Evolutionary conservation across 768 basidiomycete genomes (phyloP).

Genomic region (Mycena belliarum): DNA sequence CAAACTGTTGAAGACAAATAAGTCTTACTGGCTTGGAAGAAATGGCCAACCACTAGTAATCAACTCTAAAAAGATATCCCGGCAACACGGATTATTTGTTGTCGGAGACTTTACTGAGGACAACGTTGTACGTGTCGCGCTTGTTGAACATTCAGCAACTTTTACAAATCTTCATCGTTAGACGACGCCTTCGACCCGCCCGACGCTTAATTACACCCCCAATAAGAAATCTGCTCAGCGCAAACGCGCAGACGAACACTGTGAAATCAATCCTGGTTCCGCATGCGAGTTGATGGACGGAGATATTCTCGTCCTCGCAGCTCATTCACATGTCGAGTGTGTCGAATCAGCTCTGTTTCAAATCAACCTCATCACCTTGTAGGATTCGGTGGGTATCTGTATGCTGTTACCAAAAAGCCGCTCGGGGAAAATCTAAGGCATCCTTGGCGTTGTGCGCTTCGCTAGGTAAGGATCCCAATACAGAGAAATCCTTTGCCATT

Average conservation of each 20-base stretch:
- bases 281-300: slow-evolving; percentile 51
- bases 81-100: slow-evolving; percentile 56
- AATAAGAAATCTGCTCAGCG: slow-evolving; percentile 48
- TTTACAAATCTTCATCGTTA: slow-evolving; percentile 34
- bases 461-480: slow-evolving; percentile 45
- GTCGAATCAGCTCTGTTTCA: slow-evolving; percentile 21
- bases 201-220: slow-evolving; percentile 46
- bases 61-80: slow-evolving; percentile 65
- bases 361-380: not conserved
- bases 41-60: slow-evolving; percentile 54
- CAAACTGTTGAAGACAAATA: slow-evolving; percentile 66
- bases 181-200: slow-evolving; percentile 50
- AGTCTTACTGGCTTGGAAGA: slow-evolving; percentile 56
- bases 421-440: slow-evolving; percentile 35
- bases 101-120: slow-evolving; percentile 54
- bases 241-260: slow-evolving; percentile 34
- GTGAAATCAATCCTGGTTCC: slow-evolving; percentile 38
- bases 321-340: slow-evolving; percentile 46
- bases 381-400: slow-evolving; percentile 56
- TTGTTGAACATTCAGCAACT: too few species aligned
- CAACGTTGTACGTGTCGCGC: slow-evolving; percentile 52
- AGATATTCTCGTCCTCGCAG: slow-evolving; percentile 51
- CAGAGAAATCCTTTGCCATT: not conserved
- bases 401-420: slow-evolving; percentile 47
- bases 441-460: slow-evolving; percentile 46